Evolutionary conservation across 2,329 filamentous ascomycete genomes (phyloP).

Genomic region (Fusarium sp.): DNA sequence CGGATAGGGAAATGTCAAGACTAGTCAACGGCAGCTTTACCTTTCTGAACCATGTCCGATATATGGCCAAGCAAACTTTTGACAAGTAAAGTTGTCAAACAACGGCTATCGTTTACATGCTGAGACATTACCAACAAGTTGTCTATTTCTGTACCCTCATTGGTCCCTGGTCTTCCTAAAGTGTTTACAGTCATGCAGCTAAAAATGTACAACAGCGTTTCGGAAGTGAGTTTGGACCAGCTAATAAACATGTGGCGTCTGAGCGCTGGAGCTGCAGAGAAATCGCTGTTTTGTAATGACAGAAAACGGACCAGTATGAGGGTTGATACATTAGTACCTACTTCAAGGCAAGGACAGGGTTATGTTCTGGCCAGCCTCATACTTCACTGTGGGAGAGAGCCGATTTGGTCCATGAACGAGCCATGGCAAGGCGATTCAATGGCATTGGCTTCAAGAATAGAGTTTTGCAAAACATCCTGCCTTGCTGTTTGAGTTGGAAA

Average conservation of each 20-base stretch:
- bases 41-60: slow-evolving; percentile 16
- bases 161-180: background rate
- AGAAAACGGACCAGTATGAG: slow-evolving; percentile 19
- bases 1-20: background rate
- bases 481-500: slow-evolving; percentile 15
- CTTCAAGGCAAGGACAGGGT: slow-evolving; percentile 17
- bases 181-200: slow-evolving; percentile 13
- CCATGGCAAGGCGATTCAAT: background rate
- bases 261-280: slow-evolving; percentile 22
- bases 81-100: background rate
- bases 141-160: background rate
- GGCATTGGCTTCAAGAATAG: background rate
- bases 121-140: slow-evolving; percentile 1
- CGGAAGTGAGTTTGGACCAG: slow-evolving; percentile 4
- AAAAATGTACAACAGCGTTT: slow-evolving; percentile 12
- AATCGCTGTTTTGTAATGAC: background rate
- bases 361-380: background rate
- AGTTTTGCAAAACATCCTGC: background rate
- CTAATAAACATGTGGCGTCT: slow-evolving; percentile 18
- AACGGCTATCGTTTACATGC: slow-evolving; percentile 5
- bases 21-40: slow-evolving; percentile 10
- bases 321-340: slow-evolving; percentile 3
- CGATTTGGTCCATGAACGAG: slow-evolving; percentile 10
- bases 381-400: slow-evolving; percentile 9
- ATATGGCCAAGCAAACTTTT: slow-evolving; percentile 10